Evolutionary conservation across 192 early-diverging fungal species (phyloP), one percentile per base, ranked within the genome.

Genomic region (Coemansia pectinata): DNA sequence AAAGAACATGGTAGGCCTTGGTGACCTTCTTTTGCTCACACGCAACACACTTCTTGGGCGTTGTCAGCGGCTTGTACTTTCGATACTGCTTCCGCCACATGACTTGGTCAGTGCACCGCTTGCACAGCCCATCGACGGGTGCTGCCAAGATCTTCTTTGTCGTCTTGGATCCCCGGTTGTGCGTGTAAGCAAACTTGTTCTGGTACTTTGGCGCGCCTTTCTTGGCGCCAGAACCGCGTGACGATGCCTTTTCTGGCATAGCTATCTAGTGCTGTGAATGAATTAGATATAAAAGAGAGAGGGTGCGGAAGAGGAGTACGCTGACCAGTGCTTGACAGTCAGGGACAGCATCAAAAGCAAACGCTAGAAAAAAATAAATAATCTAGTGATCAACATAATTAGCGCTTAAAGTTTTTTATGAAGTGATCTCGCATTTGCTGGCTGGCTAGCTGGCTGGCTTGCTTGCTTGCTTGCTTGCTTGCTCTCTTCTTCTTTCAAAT

Each of bases 41-140:
- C 21, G 38, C 9, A 33, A 77, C 76, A 62, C 78, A 99, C 70
- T 91, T 94, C 79, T 95, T 96, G 62, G 92, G 87, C 25, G 86
- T 86, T 23, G 95, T 95, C 72, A 99, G 87, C 39, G 95, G 94
- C 87, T 98, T 99, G 86, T 99, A 99, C 82, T 98, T 95, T 76
- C 90, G 90, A 86, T 93, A 95, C 79, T 93, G 91, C 78, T 99
- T 97, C 60, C 92, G 86, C 90, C 90, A 93, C 78, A 88, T 69
- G 25, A 94, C 85, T 41, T 92, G 88, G 50, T 93, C 91, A 17
- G 87, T 89, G 79, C 91, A 93, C 47, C 87, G 81, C 57, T 87
- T 70, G 72, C 91, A 93, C 45, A 99, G 82, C 33, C 96, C 95
- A 59, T 89, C 86, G 0, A 94, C 89, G 0, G 95, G 95, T 57